phyloP scores from a whole-genome alignment of 306 rosid genomes.

The Neltuma alba region DNA sequence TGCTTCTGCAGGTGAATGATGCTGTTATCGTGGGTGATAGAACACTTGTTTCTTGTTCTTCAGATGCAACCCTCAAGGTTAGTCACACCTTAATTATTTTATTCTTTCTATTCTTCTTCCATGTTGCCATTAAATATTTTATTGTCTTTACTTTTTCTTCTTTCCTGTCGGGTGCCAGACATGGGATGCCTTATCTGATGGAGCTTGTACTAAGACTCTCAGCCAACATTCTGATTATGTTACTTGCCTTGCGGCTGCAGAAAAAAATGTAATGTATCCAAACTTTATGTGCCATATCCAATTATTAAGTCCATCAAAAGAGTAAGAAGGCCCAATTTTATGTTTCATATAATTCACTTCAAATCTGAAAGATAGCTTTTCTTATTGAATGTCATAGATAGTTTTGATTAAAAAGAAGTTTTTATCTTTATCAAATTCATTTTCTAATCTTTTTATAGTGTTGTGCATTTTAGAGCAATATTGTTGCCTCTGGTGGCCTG shows the following conservation, averaged over 20 bases:
- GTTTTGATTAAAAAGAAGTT: constrained; percentile 33
- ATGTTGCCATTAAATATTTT: neutral
- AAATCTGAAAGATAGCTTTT: constrained; percentile 32
- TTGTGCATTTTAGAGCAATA: constrained; percentile 96
- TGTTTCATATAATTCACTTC: constrained; percentile 19
- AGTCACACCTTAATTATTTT: constrained; percentile 5
- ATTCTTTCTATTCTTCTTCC: constrained; percentile 19
- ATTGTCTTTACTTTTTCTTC: neutral
- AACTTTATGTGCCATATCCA: constrained; percentile 35
- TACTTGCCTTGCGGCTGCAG: constrained; percentile 79
- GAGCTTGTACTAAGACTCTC: constrained; percentile 70
- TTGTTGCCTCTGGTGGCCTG: constrained; percentile 99
- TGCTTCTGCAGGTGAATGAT: constrained; percentile 77
- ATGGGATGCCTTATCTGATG: constrained; percentile 72
- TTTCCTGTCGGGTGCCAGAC: constrained; percentile 45
- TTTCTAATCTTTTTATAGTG: constrained; percentile 82
- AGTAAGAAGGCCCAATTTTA: constrained; percentile 24
- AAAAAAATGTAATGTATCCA: constrained; percentile 72
- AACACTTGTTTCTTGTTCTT: constrained; percentile 85
- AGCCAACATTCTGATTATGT: constrained; percentile 87
- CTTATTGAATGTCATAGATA: constrained; percentile 2
- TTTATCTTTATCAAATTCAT: constrained; percentile 51
- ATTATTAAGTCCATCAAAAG: constrained; percentile 31
- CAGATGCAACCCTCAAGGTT: constrained; percentile 88
- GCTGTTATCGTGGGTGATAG: constrained; percentile 68